These are phyloP conservation scores for Mollisia scopiformis DNA, from an alignment of 2,329 filamentous ascomycete genomes.

Conservation along the genomic window DNA sequence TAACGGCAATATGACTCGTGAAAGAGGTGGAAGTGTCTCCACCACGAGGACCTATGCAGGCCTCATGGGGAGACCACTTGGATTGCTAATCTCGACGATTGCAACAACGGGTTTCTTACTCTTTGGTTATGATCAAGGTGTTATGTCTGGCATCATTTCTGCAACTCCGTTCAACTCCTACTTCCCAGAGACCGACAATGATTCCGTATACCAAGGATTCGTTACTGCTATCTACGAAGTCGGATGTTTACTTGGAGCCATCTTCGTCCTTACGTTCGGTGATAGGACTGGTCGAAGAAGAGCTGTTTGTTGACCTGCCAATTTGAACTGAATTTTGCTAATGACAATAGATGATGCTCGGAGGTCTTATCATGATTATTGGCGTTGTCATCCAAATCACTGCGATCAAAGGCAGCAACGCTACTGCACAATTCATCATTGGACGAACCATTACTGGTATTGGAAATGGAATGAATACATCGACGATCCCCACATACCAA, in stretches of 20 bases:
- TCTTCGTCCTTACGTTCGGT: slow-evolving; percentile 51
- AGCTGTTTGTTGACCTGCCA: slow-evolving; percentile 48
- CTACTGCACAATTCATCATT: slow-evolving; percentile 58
- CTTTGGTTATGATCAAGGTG: slow-evolving; percentile 88
- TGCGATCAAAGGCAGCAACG: slow-evolving; percentile 37
- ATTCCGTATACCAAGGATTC: slow-evolving; percentile 46
- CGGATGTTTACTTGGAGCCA: slow-evolving; percentile 54
- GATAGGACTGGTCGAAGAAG: slow-evolving; percentile 59
- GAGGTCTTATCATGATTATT: slow-evolving; percentile 60
- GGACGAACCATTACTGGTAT: slow-evolving; percentile 53
- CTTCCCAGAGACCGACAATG: slow-evolving; percentile 67
- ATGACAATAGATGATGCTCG: slow-evolving; percentile 50
- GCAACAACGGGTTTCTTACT: slow-evolving; percentile 81
- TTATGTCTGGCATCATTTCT: slow-evolving; percentile 78
- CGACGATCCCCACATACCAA: slow-evolving; percentile 63
- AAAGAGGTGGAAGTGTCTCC: slow-evolving; percentile 15
- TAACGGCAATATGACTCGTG: slow-evolving; percentile 6
- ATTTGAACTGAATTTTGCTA: slow-evolving; percentile 45
- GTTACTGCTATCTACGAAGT: slow-evolving; percentile 61
- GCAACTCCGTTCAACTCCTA: slow-evolving; percentile 77
- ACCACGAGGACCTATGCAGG: slow-evolving; percentile 55
- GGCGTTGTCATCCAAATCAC: slow-evolving; percentile 52
- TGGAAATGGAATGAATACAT: slow-evolving; percentile 55
- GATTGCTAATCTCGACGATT: slow-evolving; percentile 69
- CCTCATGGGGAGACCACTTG: slow-evolving; percentile 66